These are phyloP conservation scores for Candida wancherniae DNA, from an alignment of 805 yeast species.

Conservation along the genomic window DNA sequence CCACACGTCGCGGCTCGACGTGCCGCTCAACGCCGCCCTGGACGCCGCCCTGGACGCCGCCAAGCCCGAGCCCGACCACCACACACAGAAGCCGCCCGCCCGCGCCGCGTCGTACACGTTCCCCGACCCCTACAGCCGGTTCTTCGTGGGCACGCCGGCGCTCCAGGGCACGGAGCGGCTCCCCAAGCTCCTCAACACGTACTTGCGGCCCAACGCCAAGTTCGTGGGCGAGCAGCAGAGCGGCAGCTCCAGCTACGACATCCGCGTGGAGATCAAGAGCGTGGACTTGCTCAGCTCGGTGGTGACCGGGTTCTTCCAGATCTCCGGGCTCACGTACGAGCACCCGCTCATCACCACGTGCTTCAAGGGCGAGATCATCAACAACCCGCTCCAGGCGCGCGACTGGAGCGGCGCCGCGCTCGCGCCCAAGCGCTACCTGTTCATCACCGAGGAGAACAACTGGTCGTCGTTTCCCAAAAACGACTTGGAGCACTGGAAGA, in stretches of 20 bases:
- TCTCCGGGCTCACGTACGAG: conserved; percentile 58
- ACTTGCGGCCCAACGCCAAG: conserved; percentile 55
- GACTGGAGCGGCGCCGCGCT: conserved; percentile 20
- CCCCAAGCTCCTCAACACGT: conserved; percentile 34
- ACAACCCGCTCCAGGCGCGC: conserved; percentile 35
- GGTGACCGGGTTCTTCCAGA: conserved; percentile 57
- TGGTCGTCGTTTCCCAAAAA: conserved; percentile 49
- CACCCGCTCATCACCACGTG: conserved; percentile 66
- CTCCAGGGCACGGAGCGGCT: conserved; percentile 6
- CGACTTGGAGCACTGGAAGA: conserved; percentile 50
- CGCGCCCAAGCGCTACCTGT: conserved; percentile 37
- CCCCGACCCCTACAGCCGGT: conserved; percentile 8
- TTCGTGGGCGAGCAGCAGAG: conserved; percentile 70
- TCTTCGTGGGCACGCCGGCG: conserved; percentile 8
- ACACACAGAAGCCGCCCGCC: background rate
- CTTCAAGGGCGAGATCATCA: conserved; percentile 67
- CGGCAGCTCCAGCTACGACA: conserved; percentile 60
- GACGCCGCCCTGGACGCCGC: background rate
- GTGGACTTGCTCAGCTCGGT: conserved; percentile 50
- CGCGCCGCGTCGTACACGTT: conserved; percentile 7
- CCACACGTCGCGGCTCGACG: conserved; percentile 7
- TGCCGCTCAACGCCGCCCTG: background rate
- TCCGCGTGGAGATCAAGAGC: conserved; percentile 60
- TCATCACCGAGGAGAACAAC: conserved; percentile 50
- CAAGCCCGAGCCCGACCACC: background rate